A percentile compares a stretch with the other conserved stretches of the same genome.
phyloP scores from a whole-genome alignment of 148 eudicot genomes.

The Salicornia ramosissima region DNA sequence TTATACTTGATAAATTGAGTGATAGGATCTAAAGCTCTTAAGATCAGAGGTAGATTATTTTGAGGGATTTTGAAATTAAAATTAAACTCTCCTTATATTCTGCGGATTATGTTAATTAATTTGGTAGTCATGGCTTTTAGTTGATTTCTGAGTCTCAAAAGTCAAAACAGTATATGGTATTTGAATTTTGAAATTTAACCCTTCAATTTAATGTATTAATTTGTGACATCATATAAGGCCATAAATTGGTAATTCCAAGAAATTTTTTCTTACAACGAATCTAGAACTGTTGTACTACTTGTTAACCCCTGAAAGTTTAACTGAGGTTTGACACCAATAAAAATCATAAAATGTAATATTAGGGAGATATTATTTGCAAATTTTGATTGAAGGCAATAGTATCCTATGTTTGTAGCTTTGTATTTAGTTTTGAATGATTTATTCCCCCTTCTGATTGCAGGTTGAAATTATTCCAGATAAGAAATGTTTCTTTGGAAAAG shows the following conservation, averaged over 20 bases:
- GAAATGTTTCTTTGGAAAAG: conserved; percentile 52
- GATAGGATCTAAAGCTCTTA: no score
- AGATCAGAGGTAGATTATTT: no score
- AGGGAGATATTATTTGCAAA: neutral
- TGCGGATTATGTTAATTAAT: no score
- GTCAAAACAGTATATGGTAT: neutral
- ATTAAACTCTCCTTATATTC: no score
- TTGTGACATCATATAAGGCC: neutral
- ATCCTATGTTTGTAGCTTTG: neutral
- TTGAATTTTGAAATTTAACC: no score
- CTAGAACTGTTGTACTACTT: no score
- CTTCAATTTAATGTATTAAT: neutral
- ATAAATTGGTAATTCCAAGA: neutral
- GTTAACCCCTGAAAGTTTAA: no score
- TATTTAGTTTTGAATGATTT: neutral
- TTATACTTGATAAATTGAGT: no score
- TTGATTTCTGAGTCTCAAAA: neutral
- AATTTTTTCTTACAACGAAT: no score
- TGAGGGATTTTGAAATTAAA: no score
- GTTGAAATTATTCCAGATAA: neutral
- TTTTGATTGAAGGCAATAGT: neutral
- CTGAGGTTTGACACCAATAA: no score
- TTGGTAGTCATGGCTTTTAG: neutral
- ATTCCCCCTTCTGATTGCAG: neutral
- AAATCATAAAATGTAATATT: neutral